Evolutionary conservation across 1,284 basidiomycete species (phyloP).

Genomic region (Boletus coffeatus): DNA sequence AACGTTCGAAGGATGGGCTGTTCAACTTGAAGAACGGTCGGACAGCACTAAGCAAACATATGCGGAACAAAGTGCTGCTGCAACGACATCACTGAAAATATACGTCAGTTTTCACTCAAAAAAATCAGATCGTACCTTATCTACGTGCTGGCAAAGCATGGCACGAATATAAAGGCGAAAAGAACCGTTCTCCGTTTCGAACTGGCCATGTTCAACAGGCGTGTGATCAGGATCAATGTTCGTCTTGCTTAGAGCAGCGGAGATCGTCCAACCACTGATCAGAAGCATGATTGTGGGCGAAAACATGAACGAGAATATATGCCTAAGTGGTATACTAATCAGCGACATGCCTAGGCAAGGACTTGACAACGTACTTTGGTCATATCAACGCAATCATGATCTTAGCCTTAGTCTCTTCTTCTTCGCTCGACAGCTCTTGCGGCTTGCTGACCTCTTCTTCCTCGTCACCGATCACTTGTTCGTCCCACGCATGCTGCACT

Average conservation of each 20-base stretch:
- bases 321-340: too few relatives aligned
- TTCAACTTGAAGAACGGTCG: not conserved
- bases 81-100: slow-evolving; percentile 72
- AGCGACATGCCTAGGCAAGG: too few relatives aligned
- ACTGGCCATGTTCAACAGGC: slow-evolving; percentile 87
- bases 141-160: slow-evolving; percentile 99
- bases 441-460: too few relatives aligned
- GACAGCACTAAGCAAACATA: slow-evolving; percentile 33
- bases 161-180: slow-evolving; percentile 93
- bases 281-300: slow-evolving; percentile 96
- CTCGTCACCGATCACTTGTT: too few relatives aligned
- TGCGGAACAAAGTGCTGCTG: slow-evolving; percentile 93
- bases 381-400: too few relatives aligned
- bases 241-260: slow-evolving; percentile 96
- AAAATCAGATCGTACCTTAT: slow-evolving; percentile 28
- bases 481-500: too few relatives aligned
- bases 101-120: slow-evolving; percentile 5
- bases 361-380: too few relatives aligned
- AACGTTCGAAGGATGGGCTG: slow-evolving; percentile 44
- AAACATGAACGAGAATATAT: slow-evolving; percentile 42
- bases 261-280: slow-evolving; percentile 97
- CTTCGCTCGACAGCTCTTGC: too few relatives aligned
- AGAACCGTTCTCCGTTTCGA: slow-evolving; percentile 83
- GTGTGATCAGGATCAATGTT: slow-evolving; percentile 95
- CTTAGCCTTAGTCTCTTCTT: too few relatives aligned